Evolutionary conservation across 2,329 filamentous ascomycete species (phyloP).

Genomic region (Penicillium corylophilum): DNA sequence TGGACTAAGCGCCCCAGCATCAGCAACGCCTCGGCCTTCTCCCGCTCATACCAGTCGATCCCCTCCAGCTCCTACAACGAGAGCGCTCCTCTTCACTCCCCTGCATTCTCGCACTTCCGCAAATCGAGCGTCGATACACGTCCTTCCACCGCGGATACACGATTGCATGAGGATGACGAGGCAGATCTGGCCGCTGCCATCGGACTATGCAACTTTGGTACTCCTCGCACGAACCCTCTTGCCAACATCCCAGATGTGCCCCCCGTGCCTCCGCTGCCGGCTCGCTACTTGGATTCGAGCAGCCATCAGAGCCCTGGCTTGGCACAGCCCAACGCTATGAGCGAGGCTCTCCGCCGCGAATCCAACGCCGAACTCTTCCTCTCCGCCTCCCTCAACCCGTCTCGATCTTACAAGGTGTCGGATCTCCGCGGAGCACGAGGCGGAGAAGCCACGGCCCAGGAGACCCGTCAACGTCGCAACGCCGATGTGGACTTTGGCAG

Average conservation of each 20-base stretch:
- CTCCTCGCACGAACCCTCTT: constrained; percentile 65
- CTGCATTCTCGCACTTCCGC: constrained; percentile 59
- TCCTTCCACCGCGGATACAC: constrained; percentile 75
- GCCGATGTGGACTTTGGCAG: constrained; percentile 37
- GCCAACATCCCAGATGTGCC: constrained; percentile 71
- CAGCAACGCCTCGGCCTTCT: constrained; percentile 52
- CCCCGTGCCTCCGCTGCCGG: constrained; percentile 82
- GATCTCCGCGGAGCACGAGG: constrained; percentile 65
- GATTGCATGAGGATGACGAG: constrained; percentile 75
- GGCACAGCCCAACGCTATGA: constrained; percentile 47
- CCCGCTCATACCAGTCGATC: constrained; percentile 77
- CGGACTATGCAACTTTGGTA: constrained; percentile 84
- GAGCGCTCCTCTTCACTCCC: constrained; percentile 50
- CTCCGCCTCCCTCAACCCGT: constrained; percentile 44
- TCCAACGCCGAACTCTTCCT: constrained; percentile 43
- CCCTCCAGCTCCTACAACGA: constrained; percentile 58
- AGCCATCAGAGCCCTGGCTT: constrained; percentile 53
- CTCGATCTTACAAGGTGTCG: constrained; percentile 49
- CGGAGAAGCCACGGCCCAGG: constrained; percentile 56
- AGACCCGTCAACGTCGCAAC: constrained; percentile 35
- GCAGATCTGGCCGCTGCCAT: constrained; percentile 86
- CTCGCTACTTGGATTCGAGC: constrained; percentile 67
- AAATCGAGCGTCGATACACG: constrained; percentile 74
- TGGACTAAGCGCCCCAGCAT: constrained; percentile 58
- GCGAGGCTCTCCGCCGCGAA: constrained; percentile 34